phyloP scores from a whole-genome alignment of 2,329 filamentous ascomycete genomes.

The Claviceps sp. region DNA sequence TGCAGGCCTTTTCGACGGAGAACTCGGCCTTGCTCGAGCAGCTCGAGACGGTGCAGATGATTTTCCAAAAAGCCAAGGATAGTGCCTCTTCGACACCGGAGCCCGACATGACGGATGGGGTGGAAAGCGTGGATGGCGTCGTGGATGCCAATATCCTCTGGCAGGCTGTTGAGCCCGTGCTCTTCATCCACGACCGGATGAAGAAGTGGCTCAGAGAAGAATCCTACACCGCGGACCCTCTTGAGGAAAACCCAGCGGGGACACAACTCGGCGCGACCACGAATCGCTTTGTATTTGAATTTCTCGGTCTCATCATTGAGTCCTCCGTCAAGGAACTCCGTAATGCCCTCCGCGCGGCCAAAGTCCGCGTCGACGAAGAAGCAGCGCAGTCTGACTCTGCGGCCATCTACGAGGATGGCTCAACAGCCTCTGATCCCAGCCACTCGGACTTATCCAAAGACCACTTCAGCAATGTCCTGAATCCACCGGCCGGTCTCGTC shows the following conservation, averaged over 20 bases:
- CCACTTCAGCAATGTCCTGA: slow-evolving; percentile 59
- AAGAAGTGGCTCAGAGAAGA: slow-evolving; percentile 52
- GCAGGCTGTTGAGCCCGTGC: slow-evolving; percentile 71
- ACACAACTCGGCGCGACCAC: slow-evolving; percentile 50
- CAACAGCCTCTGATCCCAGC: slow-evolving; percentile 55
- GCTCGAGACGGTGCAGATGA: slow-evolving; percentile 13
- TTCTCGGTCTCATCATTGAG: slow-evolving; percentile 75
- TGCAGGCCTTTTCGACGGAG: slow-evolving; percentile 13
- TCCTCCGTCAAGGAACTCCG: slow-evolving; percentile 77
- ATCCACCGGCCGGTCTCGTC: slow-evolving; percentile 15
- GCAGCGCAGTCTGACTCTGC: slow-evolving; percentile 38
- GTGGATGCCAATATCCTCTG: slow-evolving; percentile 41
- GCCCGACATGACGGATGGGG: slow-evolving; percentile 5
- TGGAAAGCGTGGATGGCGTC: not conserved
- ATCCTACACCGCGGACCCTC: slow-evolving; percentile 27
- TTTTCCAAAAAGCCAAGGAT: slow-evolving; percentile 15
- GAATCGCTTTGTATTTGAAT: slow-evolving; percentile 75
- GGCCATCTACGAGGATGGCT: slow-evolving; percentile 59
- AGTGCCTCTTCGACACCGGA: slow-evolving; percentile 6
- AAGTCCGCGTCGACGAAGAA: slow-evolving; percentile 16
- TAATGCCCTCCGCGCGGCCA: slow-evolving; percentile 46
- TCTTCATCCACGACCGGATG: slow-evolving; percentile 38
- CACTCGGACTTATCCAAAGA: slow-evolving; percentile 71
- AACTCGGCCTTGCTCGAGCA: slow-evolving; percentile 13
- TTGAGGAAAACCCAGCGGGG: slow-evolving; percentile 8